Evolutionary conservation across 768 basidiomycete species (phyloP), one percentile per base, ranked within the genome.

Genomic region (Pleurotus sapidus): DNA sequence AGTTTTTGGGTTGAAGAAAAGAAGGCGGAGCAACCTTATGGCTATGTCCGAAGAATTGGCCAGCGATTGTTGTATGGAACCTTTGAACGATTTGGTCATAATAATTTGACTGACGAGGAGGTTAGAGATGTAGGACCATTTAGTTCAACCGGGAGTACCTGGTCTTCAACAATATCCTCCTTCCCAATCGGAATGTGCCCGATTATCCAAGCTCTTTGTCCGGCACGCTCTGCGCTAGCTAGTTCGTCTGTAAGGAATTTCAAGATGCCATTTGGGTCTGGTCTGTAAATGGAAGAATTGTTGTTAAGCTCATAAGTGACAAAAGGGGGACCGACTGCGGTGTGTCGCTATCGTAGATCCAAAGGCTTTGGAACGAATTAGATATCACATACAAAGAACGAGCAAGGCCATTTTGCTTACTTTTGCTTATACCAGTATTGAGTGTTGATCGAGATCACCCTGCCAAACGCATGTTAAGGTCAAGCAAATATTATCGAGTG

Each of bases 1-100:
- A 27, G 20, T 24, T 43, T 17, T 45, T 17, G 20, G 5, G n/a
- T 8, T 2, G 20, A 48, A 25, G 17, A 34, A 39, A 17, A 18
- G 25, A 17, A 18, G 25, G 24, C 34, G 14, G 17, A 54, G 61
- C 23, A 27, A 66, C 71, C 55, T 69, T 65, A 51, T 75, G 74
- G 20, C 67, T 76, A 54, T 78, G 76, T 0, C 77, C 77, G 55
- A 72, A 78, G 59, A 78, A 76, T 49, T 74, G 72, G 4, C 67
- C 75, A 0, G 74, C 73, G 40, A 77, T 72, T 18, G 76, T 76
- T 34, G 69, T 63, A 47, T 66, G 68, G 61, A 76, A 79, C 8
- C 76, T 66, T 57, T 76, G 72, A 5, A 77, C 62, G 48, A 77
- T 70, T 60, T 77, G 75, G 58, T 76, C 65, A 49, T 72, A 76